phyloP scores from a whole-genome alignment of 495 filamentous ascomycete genomes.

The Xylaria sp. region DNA sequence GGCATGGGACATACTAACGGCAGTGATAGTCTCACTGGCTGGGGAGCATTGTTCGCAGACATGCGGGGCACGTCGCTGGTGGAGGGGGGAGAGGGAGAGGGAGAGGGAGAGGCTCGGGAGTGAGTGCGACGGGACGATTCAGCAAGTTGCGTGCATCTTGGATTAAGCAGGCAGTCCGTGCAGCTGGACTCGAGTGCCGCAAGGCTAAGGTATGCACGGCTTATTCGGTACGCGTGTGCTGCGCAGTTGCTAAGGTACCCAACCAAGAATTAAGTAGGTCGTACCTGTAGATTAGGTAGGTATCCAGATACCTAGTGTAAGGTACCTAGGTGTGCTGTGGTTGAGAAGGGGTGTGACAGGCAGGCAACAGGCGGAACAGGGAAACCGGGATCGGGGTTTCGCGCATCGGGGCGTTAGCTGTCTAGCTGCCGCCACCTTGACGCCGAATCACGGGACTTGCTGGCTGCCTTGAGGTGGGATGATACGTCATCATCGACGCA shows the following conservation, averaged over 20 bases:
- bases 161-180: neutral
- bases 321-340: neutral
- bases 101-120: constrained; percentile 26
- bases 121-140: constrained; percentile 24
- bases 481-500: constrained; percentile 41
- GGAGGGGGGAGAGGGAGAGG: too few species aligned
- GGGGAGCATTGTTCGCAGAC: constrained; percentile 62
- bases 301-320: too few species aligned
- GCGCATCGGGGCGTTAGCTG: constrained; percentile 31
- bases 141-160: constrained; percentile 36
- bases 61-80: constrained; percentile 44
- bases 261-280: neutral
- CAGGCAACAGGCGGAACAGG: constrained; percentile 14
- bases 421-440: constrained; percentile 36
- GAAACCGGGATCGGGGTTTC: constrained; percentile 34
- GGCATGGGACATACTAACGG: constrained; percentile 71
- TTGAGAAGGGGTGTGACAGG: constrained; percentile 1
- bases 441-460: constrained; percentile 42
- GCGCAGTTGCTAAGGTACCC: neutral
- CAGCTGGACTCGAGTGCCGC: neutral
- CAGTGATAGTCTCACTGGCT: constrained; percentile 89
- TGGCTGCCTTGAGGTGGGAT: constrained; percentile 19
- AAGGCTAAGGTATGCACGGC: neutral
- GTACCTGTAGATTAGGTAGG: too few species aligned
- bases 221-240: neutral